Percentiles rank a stretch among this genome's conserved stretches.
These are phyloP conservation scores for Gracilaria vermiculophylla DNA, from an alignment of 23 red algal genomes.

Conservation along the genomic window DNA sequence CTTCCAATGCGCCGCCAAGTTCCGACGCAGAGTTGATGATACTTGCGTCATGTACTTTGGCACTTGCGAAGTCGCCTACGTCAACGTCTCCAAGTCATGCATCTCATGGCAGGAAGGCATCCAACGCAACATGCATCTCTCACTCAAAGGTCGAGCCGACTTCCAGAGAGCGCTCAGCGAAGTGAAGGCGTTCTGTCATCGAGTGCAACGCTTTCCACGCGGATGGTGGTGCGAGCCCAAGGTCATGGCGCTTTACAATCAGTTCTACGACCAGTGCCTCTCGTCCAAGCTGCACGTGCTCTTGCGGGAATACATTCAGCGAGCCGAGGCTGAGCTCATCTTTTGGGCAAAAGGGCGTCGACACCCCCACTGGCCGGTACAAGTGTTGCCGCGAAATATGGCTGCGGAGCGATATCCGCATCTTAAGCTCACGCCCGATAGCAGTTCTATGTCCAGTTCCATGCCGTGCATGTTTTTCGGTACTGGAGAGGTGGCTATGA, in stretches of 20 bases:
- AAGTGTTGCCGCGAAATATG: conserved; percentile 53
- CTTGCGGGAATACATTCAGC: conserved; percentile 10
- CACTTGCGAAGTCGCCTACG: conserved; percentile 64
- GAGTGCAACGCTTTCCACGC: conserved; percentile 32
- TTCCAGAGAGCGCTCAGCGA: conserved; percentile 64
- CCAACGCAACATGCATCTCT: conserved; percentile 14
- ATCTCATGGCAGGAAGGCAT: conserved; percentile 55
- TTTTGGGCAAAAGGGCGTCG: conserved; percentile 63
- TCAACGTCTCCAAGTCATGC: conserved; percentile 19
- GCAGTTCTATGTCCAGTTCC: neutral
- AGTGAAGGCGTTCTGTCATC: conserved; percentile 48
- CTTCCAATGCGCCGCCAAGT: conserved; percentile 28
- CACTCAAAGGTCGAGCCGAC: neutral
- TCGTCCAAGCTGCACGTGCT: neutral
- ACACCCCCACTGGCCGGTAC: conserved; percentile 70
- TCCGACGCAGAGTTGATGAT: conserved; percentile 31
- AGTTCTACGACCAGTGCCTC: conserved; percentile 28
- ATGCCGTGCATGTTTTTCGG: conserved; percentile 80
- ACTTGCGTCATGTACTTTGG: conserved; percentile 80
- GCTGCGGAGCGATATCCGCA: conserved; percentile 47
- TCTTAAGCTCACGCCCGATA: conserved; percentile 41
- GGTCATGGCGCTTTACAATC: conserved; percentile 24
- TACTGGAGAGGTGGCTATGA: conserved; percentile 56
- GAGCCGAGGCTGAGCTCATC: conserved; percentile 47
- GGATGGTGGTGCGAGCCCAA: conserved; percentile 72